A percentile compares a stretch with the other conserved stretches of the same genome.
phyloP scores from a whole-genome alignment of 768 basidiomycete species.

The Mycena leptocephala region DNA sequence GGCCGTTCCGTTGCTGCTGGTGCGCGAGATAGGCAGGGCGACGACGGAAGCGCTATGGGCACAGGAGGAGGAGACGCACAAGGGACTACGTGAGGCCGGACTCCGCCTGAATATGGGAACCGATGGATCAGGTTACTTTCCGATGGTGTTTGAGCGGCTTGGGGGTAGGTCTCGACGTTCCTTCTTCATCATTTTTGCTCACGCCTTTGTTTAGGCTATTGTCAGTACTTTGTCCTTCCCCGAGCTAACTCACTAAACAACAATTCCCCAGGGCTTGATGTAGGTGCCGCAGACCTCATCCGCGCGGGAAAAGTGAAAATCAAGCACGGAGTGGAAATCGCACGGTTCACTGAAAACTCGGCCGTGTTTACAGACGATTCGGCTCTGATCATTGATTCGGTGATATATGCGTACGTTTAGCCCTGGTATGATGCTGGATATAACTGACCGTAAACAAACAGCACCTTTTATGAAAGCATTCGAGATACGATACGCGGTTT shows the following conservation, averaged over 20 bases:
- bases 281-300: conserved; percentile 67
- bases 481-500: conserved; percentile 15
- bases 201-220: background rate
- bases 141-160: conserved; percentile 15
- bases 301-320: conserved; percentile 70
- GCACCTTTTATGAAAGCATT: conserved; percentile 11
- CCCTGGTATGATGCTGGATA: background rate
- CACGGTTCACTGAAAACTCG: conserved; percentile 48
- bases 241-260: background rate
- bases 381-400: conserved; percentile 56
- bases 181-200: background rate
- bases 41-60: conserved; percentile 6
- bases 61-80: conserved; percentile 1
- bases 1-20: conserved; percentile 4
- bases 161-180: conserved; percentile 6
- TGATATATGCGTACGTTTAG: conserved; percentile 61
- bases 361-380: conserved; percentile 58
- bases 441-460: background rate
- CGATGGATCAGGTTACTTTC: conserved; percentile 4
- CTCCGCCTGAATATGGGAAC: background rate
- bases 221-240: background rate
- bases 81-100: background rate
- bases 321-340: conserved; percentile 66
- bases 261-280: conserved; percentile 55
- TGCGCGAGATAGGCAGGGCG: conserved; percentile 13